phyloP scores from a whole-genome alignment of 768 basidiomycete genomes.

The Hypsizygus marmoreus region DNA sequence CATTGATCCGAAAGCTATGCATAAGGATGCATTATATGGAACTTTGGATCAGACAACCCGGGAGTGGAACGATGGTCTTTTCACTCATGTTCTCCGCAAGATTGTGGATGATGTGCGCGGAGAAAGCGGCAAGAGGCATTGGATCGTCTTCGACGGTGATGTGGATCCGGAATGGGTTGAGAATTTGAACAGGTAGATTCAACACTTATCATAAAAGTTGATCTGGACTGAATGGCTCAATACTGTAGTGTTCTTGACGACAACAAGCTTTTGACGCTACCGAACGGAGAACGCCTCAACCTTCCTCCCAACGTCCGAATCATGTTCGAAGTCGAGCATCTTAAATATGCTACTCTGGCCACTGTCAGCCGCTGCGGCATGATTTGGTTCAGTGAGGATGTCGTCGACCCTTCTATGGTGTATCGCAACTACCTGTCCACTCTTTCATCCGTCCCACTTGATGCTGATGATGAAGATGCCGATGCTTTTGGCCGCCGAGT shows the following conservation, averaged over 20 bases:
- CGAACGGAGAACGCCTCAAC: conserved; percentile 97
- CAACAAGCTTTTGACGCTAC: conserved; percentile 95
- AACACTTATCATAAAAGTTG: conserved; percentile 4
- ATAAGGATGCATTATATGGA: conserved; percentile 97
- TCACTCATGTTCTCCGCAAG: conserved; percentile 96
- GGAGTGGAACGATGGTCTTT: conserved; percentile 99
- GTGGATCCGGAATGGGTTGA: conserved; percentile 99
- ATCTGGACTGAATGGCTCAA: conserved; percentile 8
- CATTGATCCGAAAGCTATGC: conserved; percentile 98
- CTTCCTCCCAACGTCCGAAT: conserved; percentile 96
- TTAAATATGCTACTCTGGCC: conserved; percentile 94
- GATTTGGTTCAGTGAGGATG: conserved; percentile 99
- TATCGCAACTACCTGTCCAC: conserved; percentile 86
- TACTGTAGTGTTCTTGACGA: conserved; percentile 88
- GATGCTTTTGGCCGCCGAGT: conserved; percentile 65
- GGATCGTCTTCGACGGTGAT: conserved; percentile 99
- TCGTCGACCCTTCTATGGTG: conserved; percentile 89
- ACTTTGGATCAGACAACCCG: conserved; percentile 96
- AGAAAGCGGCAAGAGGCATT: conserved; percentile 93
- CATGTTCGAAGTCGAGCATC: conserved; percentile 99
- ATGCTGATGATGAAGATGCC: conserved; percentile 86
- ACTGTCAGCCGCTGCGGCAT: conserved; percentile 99
- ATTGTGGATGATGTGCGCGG: conserved; percentile 99
- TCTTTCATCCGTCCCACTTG: conserved; percentile 73
- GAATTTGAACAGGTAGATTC: conserved; percentile 89